A percentile compares a stretch with the other conserved stretches of the same genome.
These are phyloP conservation scores for Canavalia ensiformis DNA, from an alignment of 306 rosid species.

Conservation along the genomic window DNA sequence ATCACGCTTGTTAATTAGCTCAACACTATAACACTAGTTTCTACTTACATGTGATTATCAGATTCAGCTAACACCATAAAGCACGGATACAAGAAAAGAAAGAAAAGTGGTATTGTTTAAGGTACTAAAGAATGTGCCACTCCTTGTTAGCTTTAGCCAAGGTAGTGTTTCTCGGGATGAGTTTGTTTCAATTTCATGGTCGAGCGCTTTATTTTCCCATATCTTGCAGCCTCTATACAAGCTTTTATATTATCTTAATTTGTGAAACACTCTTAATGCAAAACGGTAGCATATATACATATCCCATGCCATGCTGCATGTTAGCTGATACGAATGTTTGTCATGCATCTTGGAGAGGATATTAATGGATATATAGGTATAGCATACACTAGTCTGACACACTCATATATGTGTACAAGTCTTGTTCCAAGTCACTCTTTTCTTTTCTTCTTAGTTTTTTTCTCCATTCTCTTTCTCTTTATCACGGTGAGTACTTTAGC, in stretches of 20 bases:
- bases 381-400: conserved; percentile 45
- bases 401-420: neutral
- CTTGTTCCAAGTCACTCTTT: conserved; percentile 35
- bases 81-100: conserved; percentile 41
- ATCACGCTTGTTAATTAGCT: neutral
- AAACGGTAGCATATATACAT: conserved; percentile 3
- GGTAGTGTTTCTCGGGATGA: conserved; percentile 36
- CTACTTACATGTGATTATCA: conserved; percentile 29
- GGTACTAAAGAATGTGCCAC: conserved; percentile 53
- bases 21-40: conserved; percentile 31
- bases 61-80: conserved; percentile 44
- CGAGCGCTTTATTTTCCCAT: conserved; percentile 24
- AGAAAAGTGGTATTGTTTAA: conserved; percentile 30
- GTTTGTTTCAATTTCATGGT: conserved; percentile 31
- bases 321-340: conserved; percentile 28
- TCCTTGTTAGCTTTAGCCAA: conserved; percentile 47
- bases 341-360: conserved; percentile 33
- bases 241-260: conserved; percentile 24
- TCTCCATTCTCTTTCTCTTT: conserved; percentile 47
- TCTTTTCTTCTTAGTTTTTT: conserved; percentile 1
- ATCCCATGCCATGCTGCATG: conserved; percentile 30
- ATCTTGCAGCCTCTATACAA: conserved; percentile 14
- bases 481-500: conserved; percentile 47
- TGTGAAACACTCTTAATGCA: conserved; percentile 40
- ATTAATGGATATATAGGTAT: neutral